phyloP scores from a whole-genome alignment of 1,284 basidiomycete species.

The Malassezia arunalokei region DNA sequence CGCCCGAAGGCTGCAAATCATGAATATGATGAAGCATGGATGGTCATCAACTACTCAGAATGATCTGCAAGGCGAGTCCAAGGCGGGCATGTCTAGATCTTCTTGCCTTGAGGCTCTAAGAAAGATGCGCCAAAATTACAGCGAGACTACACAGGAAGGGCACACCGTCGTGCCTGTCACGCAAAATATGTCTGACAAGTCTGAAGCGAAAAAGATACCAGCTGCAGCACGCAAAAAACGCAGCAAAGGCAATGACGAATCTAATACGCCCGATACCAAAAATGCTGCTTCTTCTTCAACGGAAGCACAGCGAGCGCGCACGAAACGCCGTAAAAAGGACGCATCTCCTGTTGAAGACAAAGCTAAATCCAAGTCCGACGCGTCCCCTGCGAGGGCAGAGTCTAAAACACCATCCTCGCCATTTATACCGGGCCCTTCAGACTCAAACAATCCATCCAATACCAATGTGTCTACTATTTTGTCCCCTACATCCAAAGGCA shows the following conservation, averaged over 20 bases:
- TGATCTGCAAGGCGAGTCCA: background rate
- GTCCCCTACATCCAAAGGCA: background rate
- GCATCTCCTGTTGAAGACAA: background rate
- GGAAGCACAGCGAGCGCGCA: background rate
- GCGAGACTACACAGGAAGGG: background rate
- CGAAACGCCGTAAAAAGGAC: slow-evolving; percentile 1
- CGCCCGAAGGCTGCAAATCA: slow-evolving; percentile 32
- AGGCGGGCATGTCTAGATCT: slow-evolving; percentile 23
- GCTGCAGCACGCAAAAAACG: background rate
- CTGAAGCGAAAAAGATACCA: background rate
- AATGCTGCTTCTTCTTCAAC: background rate
- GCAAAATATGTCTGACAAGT: background rate
- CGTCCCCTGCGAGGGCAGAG: background rate
- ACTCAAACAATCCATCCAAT: no score
- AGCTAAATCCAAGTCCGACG: background rate
- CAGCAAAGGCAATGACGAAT: background rate
- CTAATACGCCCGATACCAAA: background rate
- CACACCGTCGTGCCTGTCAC: background rate
- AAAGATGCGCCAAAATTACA: slow-evolving; percentile 25
- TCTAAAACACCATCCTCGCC: background rate
- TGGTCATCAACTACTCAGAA: slow-evolving; percentile 1
- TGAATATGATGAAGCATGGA: slow-evolving; percentile 37
- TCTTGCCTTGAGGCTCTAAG: slow-evolving; percentile 30
- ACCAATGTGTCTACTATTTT: no score
- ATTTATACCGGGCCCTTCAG: background rate